A percentile compares a stretch with the other conserved stretches of the same genome.
Evolutionary conservation across 2,329 filamentous ascomycete species (phyloP).

Genomic region (Endothia cerciana): DNA sequence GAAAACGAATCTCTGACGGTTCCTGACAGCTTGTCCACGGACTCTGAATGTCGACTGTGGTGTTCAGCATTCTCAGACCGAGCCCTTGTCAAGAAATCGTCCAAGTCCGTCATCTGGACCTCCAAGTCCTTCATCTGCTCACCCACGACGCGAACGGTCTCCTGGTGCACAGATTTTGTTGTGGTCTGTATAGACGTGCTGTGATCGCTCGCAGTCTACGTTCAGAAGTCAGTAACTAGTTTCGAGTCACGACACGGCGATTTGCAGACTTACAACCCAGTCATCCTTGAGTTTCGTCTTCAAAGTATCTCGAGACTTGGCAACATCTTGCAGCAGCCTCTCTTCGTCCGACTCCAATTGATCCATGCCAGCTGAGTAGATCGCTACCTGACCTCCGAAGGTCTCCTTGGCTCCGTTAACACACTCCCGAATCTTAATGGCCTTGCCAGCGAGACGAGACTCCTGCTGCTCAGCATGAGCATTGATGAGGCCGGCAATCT

Average conservation of each 20-base stretch:
- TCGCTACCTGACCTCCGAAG: slow-evolving; percentile 66
- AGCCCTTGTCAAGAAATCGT: slow-evolving; percentile 86
- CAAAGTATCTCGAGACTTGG: slow-evolving; percentile 74
- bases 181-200: slow-evolving; percentile 83
- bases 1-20: slow-evolving; percentile 75
- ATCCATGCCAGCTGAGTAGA: slow-evolving; percentile 74
- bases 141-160: slow-evolving; percentile 88
- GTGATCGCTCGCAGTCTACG: slow-evolving; percentile 71
- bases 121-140: slow-evolving; percentile 86
- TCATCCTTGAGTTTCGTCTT: slow-evolving; percentile 85
- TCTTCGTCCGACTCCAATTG: slow-evolving; percentile 72
- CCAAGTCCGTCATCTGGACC: slow-evolving; percentile 84
- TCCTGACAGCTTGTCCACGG: slow-evolving; percentile 66
- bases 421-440: slow-evolving; percentile 65
- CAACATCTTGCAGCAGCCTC: slow-evolving; percentile 70
- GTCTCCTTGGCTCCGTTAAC: slow-evolving; percentile 66
- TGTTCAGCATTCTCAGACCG: slow-evolving; percentile 79
- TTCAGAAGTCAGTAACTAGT: slow-evolving; percentile 33
- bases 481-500: slow-evolving; percentile 78
- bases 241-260: slow-evolving; percentile 47
- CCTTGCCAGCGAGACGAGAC: slow-evolving; percentile 66
- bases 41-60: slow-evolving; percentile 69
- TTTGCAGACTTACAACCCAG: slow-evolving; percentile 71
- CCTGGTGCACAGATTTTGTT: slow-evolving; percentile 84
- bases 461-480: slow-evolving; percentile 76